Evolutionary conservation across 345 rosid genomes (phyloP), one percentile per base, ranked within the genome.

Genomic region (Salix caprea): DNA sequence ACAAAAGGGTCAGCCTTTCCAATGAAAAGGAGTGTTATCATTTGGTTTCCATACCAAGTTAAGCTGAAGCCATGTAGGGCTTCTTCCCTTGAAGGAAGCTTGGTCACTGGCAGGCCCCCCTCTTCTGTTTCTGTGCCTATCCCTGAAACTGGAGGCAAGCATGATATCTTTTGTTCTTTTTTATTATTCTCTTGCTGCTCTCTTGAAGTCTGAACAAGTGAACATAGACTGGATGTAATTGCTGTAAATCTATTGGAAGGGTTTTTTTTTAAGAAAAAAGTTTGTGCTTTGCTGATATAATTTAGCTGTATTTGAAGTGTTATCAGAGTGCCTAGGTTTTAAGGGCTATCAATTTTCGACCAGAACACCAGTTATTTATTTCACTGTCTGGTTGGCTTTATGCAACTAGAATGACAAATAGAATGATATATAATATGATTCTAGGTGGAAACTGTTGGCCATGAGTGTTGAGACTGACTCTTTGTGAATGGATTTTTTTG

Each of bases 61-160:
- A 87, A 82, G 80, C 71, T 89, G 42, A 89, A 82, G 80, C 82
- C 92, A 40, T 74, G 74, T 52, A 79, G 82, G 74, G 84, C 78
- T 40, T 78, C 84, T 11, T 80, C n/a, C 16, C 56, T 85, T 70
- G 79, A 86, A 79, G 91, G 87, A 42, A 86, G 88, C 84, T 82
- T 86, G 77, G 85, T 84, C 40, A 71, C 80, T 65, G 89, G 89
- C 69, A 86, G 81, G 70, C 87, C 89, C 69, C 81, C 88, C 32
- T 86, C 93, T 24, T 83, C 96, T 1, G 87, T 84, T 34, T 86
- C 94, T 24, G 85, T 71, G 3, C 85, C 96, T 65, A 62, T 77
- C 48, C 82, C 87, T 30, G 94, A 86, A 81, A 79, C 76, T 36
- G 85, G 76, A 84, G 88, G 97, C 89, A 74, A 74, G 82, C 56